Percentiles rank a stretch among this genome's conserved stretches.
Evolutionary conservation across 2,329 filamentous ascomycete genomes (phyloP).

Genomic region (Pseudogymnoascus sp.): DNA sequence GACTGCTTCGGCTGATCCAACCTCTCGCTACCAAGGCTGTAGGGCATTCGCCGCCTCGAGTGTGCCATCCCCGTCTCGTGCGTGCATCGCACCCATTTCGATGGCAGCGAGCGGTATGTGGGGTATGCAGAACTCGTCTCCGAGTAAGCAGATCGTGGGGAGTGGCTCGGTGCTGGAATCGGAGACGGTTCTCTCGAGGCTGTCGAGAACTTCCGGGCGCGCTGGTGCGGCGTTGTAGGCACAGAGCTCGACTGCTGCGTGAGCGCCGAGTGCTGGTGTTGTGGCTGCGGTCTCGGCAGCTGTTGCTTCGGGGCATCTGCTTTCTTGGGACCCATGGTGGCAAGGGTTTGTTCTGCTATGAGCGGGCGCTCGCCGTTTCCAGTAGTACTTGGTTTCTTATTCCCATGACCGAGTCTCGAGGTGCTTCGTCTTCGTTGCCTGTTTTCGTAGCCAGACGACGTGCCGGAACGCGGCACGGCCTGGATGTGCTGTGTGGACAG

Average conservation of each 20-base stretch:
- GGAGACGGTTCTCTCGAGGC: slow-evolving; percentile 77
- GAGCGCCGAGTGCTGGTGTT: slow-evolving; percentile 39
- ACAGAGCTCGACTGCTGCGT: slow-evolving; percentile 77
- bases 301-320: slow-evolving; percentile 24
- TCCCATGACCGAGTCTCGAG: slow-evolving; percentile 46
- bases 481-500: slow-evolving; percentile 49
- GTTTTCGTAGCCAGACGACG: slow-evolving; percentile 39
- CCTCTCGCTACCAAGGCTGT: slow-evolving; percentile 74
- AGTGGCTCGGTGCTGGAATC: slow-evolving; percentile 66
- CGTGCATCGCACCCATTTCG: slow-evolving; percentile 58
- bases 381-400: slow-evolving; percentile 46
- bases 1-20: slow-evolving; percentile 63
- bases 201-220: slow-evolving; percentile 72
- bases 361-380: slow-evolving; percentile 54
- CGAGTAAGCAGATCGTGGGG: slow-evolving; percentile 82
- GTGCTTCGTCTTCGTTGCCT: slow-evolving; percentile 37
- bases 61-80: slow-evolving; percentile 82
- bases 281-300: slow-evolving; percentile 25
- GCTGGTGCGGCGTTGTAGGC: slow-evolving; percentile 86
- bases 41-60: slow-evolving; percentile 80
- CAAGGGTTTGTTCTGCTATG: slow-evolving; percentile 42
- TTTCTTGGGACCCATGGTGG: slow-evolving; percentile 27
- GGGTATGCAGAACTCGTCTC: slow-evolving; percentile 72
- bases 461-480: slow-evolving; percentile 47
- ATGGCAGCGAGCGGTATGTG: slow-evolving; percentile 56